Conservation (phyloP, 257 asterid species). For the Craterostigma plantagineum region DNA sequence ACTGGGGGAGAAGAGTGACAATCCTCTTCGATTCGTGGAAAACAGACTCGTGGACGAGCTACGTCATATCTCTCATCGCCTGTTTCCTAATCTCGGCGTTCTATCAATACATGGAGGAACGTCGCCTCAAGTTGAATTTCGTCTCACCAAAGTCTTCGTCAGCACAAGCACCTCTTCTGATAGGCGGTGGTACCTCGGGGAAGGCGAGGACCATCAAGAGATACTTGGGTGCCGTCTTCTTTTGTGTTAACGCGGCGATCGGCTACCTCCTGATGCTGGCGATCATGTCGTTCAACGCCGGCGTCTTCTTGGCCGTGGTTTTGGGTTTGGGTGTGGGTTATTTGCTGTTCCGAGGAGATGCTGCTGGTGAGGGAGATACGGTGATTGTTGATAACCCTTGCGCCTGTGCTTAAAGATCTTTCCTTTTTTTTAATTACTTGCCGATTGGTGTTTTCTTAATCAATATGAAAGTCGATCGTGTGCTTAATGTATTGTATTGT, state of each 20-base stretch:
- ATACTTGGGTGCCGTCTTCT: constrained; percentile 31
- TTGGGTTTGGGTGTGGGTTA: constrained; percentile 41
- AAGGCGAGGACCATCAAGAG: constrained; percentile 19
- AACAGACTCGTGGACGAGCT: constrained; percentile 64
- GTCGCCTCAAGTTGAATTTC: constrained; percentile 47
- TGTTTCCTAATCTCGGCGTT: constrained; percentile 36
- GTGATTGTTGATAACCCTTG: constrained; percentile 39
- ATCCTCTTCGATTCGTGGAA: constrained; percentile 80
- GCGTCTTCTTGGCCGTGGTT: constrained; percentile 40
- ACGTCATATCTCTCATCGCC: constrained; percentile 44
- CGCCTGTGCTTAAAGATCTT: constrained; percentile 58
- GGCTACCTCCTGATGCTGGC: constrained; percentile 58
- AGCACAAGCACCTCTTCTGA: too few relatives aligned
- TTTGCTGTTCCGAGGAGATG: constrained; percentile 29
- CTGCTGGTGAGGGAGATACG: constrained; percentile 13
- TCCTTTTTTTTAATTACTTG: too few relatives aligned
- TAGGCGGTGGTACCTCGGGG: too few relatives aligned
- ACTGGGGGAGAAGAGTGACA: constrained; percentile 73
- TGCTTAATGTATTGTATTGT: too few relatives aligned
- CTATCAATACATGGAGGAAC: constrained; percentile 81
- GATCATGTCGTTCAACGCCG: constrained; percentile 54
- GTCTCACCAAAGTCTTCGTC: too few relatives aligned
- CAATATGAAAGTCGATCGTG: too few relatives aligned
- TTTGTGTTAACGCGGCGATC: constrained; percentile 44
- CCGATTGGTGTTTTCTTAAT: too few relatives aligned